Evolutionary conservation across 2,329 filamentous ascomycete genomes (phyloP), one percentile per base, ranked within the genome.

Genomic region (Penicillium sp.): DNA sequence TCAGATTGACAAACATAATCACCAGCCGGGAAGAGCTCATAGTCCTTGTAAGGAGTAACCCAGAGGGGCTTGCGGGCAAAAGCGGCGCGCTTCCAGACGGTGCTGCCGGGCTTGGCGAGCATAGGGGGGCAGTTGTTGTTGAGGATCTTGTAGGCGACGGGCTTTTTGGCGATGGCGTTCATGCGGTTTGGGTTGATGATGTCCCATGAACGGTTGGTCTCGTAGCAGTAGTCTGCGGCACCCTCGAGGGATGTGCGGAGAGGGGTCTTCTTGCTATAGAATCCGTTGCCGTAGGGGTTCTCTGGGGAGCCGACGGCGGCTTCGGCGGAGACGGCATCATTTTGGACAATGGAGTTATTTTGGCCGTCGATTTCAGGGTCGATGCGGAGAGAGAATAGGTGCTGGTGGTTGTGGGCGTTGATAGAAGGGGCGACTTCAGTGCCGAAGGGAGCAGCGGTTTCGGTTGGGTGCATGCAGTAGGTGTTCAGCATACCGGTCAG

Each of bases 351-450:
- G 0, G 90, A 91, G 74, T 96, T 96, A 64, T 87, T 82, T 2
- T 86, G 83, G 0, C 92, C 92, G 70, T 96, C 92, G 56, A 96
- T 84, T 69, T 92, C 92, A 27, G 92, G 85, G 70, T 96, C 90
- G 50, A 96, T 79, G 43, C 92, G 89, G 50, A 96, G 79, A 68
- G 90, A 95, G 83, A 96, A 96, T 33, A 96, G 82, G 75, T 96
- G 92, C 75, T 96, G 91, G 75, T 96, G 92, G 78, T 96, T 96
- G 78, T 96, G 92, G 1, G 92, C 92, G 68, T 94, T 94, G 70
- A 96, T 90, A 45, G 89, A 86, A 0, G 89, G 89, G 66, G 92
- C 92, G 5, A 96, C 92, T 73, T 95, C 87, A 0, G 91, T 95
- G 57, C 92, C 92, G 88, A 89, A 96, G 52, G 90, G 90, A 19